Evolutionary conservation across 2,329 filamentous ascomycete species (phyloP), one percentile per base, ranked within the genome.

Genomic region (Cercospora zeina): DNA sequence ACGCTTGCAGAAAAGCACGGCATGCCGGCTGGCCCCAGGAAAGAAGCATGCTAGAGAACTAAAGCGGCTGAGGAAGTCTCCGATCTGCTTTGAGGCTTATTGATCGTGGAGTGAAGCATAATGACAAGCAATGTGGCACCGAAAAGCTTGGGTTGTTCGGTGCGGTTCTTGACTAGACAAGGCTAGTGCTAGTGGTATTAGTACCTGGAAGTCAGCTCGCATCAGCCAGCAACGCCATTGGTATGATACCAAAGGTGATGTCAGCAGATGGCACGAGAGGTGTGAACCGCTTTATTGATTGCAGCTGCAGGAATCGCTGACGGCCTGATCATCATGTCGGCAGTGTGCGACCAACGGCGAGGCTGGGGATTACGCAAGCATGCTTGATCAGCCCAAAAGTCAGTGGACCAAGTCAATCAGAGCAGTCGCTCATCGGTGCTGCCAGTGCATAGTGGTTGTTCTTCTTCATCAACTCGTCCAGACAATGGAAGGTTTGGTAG

Each of bases 171-270:
- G 16, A 31, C 54, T 16, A 42, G 21, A 57, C 27, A 24, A 8
- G 37, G 54, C 19, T 57, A 37, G 37, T 11, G 37, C 53, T 11
- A 30, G 31, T 27, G 3, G 24, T 27, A 27, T 3, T 37, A 34
- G 19, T 57, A 45, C 54, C 36, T 57, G 36, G 11, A 31, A 27
- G 16, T 31, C 47, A 57, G 54, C 36, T 37, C 19, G 54, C 30
- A n/a, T 57, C 47, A 45, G 37, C 37, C 21, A 27, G 33, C 36
- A n/a, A 39, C n/a, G 53, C n/a, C 19, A 14, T 55, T 42, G 16
- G 9, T 14, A 27, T 19, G 21, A 21, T 10, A 27, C 10, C 34
- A 24, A 14, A 16, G 16, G 37, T 57, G 54, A 57, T 57, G 54
- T 57, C 54, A 57, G 54, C 37, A 31, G 10, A 30, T n/a, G 47